A percentile compares a stretch with the other conserved stretches of the same genome.
Conservation (phyloP, 208 protist genomes). For the Trypanosomatidae sp. region DNA sequence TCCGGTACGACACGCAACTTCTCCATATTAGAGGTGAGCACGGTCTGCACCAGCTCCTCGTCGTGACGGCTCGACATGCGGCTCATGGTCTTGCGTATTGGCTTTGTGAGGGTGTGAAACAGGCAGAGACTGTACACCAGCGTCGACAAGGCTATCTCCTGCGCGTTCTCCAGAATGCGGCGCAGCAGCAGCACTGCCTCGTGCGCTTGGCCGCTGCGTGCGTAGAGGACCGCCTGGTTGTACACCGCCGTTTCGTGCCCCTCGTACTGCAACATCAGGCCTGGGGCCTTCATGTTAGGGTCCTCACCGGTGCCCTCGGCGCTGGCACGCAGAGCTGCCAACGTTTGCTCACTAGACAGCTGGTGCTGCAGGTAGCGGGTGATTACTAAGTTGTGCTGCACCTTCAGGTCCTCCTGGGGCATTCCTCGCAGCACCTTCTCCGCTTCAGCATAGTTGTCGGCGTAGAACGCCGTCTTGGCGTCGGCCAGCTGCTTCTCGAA, state of each 20-base stretch:
- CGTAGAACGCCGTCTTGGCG: slow-evolving; percentile 69
- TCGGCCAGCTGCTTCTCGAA: slow-evolving; percentile 42
- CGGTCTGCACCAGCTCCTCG: slow-evolving; percentile 75
- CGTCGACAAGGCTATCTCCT: slow-evolving; percentile 48
- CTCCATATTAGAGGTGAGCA: slow-evolving; percentile 50
- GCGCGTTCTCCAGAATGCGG: slow-evolving; percentile 57
- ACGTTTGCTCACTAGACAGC: slow-evolving; percentile 56
- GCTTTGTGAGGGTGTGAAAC: slow-evolving; percentile 80
- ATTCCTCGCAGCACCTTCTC: slow-evolving; percentile 60
- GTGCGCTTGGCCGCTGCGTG: slow-evolving; percentile 57
- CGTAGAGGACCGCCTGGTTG: slow-evolving; percentile 74
- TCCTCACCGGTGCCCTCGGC: slow-evolving; percentile 28
- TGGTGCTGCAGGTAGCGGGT: slow-evolving; percentile 63
- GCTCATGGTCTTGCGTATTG: slow-evolving; percentile 34
- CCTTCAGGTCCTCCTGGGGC: slow-evolving; percentile 75
- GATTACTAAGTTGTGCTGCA: slow-evolving; percentile 81
- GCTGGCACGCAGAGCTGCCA: slow-evolving; percentile 27
- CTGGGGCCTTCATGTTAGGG: slow-evolving; percentile 27
- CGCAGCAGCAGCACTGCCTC: slow-evolving; percentile 72
- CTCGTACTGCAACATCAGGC: slow-evolving; percentile 67
- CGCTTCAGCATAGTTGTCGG: slow-evolving; percentile 61
- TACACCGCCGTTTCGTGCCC: slow-evolving; percentile 80
- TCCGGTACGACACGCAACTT: slow-evolving; percentile 42
- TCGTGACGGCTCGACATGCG: slow-evolving; percentile 58
- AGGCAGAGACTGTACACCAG: slow-evolving; percentile 66